Evolutionary conservation across 345 rosid species (phyloP).

Genomic region (Luvunga scandens): DNA sequence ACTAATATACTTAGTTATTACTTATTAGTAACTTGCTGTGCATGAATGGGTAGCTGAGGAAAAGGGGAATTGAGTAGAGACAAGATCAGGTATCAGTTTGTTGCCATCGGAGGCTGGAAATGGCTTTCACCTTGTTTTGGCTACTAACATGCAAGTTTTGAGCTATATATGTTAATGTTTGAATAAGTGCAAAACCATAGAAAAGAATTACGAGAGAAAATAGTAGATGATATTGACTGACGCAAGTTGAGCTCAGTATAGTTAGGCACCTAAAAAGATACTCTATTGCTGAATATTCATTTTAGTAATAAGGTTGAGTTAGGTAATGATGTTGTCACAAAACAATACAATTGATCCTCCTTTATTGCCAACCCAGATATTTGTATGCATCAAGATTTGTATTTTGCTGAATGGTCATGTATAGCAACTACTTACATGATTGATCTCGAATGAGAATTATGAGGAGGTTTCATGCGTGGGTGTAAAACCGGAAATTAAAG

Average conservation of each 20-base stretch:
- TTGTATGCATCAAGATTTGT: neutral
- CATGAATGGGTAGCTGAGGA: neutral
- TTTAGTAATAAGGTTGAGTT: neutral
- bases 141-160: neutral
- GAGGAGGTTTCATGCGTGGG: neutral
- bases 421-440: constrained; percentile 9
- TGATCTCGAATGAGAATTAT: neutral
- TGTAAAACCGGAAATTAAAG: neutral
- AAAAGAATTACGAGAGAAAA: neutral
- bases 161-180: neutral
- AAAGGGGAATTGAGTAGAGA: neutral
- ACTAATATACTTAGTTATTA: too few relatives aligned
- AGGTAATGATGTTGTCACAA: neutral
- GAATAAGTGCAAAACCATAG: neutral
- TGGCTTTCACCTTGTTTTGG: neutral
- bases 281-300: neutral
- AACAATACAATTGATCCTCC: neutral
- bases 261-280: neutral
- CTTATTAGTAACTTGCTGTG: neutral
- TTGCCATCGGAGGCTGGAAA: neutral
- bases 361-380: neutral
- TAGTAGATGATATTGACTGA: constrained; percentile 3
- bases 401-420: neutral
- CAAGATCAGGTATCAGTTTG: neutral
- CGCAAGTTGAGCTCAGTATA: neutral